A percentile compares a stretch with the other conserved stretches of the same genome.
These are phyloP conservation scores for Thalia dealbata DNA, from an alignment of 176 grass and related monocot species.

Conservation along the genomic window DNA sequence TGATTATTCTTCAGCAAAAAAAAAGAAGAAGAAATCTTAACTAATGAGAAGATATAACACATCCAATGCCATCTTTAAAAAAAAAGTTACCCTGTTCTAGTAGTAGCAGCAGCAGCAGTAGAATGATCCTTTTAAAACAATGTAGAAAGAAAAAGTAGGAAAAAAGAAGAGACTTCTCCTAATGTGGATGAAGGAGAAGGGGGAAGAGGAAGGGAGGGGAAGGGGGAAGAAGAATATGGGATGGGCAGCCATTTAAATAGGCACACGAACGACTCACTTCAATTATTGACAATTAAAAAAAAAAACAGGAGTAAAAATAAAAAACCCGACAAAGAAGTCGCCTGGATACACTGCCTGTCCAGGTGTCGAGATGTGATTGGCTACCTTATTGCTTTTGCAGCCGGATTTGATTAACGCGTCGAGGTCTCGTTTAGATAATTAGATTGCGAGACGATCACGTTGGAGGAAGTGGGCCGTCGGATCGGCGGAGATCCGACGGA, in stretches of 20 bases:
- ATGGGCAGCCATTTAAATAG: constrained; percentile 1
- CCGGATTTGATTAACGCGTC: background rate
- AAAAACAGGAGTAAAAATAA: background rate
- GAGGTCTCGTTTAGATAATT: background rate
- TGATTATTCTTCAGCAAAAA: background rate
- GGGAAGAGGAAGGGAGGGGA: background rate
- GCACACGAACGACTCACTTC: background rate
- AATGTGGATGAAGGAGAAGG: background rate
- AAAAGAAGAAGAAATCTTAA: background rate
- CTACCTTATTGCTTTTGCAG: background rate
- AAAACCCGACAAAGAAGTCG: background rate
- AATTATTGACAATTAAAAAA: background rate
- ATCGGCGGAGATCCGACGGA: background rate
- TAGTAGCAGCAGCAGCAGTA: too few relatives aligned
- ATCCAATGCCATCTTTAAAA: too few relatives aligned
- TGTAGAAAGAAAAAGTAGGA: background rate
- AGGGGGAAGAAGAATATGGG: background rate
- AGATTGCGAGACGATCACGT: background rate
- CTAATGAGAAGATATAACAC: background rate
- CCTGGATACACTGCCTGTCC: background rate
- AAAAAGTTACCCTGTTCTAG: background rate
- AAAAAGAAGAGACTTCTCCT: background rate
- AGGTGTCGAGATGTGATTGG: background rate
- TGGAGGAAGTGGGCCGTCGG: background rate
- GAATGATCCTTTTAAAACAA: background rate